Conservation (phyloP, 2,329 filamentous ascomycete genomes). For the Drechmeria coniospora region DNA sequence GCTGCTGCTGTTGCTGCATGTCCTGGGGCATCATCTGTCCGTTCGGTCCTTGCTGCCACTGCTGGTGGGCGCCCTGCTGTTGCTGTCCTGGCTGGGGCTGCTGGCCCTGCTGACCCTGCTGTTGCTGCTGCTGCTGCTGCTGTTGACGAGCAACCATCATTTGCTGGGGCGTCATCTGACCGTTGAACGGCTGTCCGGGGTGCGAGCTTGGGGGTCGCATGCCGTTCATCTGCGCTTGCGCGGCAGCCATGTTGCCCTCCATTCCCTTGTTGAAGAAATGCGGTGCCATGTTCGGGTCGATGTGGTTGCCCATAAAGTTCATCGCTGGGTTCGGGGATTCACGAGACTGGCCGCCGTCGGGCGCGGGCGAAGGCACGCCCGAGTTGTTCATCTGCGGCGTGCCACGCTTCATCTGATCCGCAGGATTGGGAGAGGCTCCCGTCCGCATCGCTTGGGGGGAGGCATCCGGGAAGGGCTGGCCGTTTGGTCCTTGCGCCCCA, state of each 20-base stretch:
- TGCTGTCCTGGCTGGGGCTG: constrained; percentile 17
- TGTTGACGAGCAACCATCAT: constrained; percentile 37
- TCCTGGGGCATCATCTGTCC: constrained; percentile 13
- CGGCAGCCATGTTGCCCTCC: constrained; percentile 36
- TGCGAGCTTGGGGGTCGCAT: constrained; percentile 59
- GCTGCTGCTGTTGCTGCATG: constrained; percentile 18
- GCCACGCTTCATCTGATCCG: constrained; percentile 65
- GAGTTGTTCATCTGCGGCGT: constrained; percentile 58
- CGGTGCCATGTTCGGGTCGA: constrained; percentile 44
- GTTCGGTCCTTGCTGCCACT: constrained; percentile 17
- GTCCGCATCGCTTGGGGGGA: constrained; percentile 54
- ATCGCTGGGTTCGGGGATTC: constrained; percentile 48
- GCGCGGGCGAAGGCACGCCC: constrained; percentile 55
- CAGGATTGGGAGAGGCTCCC: constrained; percentile 61
- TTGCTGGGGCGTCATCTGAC: constrained; percentile 44
- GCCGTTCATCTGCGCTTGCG: constrained; percentile 41
- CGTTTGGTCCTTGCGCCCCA: constrained; percentile 40
- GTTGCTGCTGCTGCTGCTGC: constrained; percentile 18
- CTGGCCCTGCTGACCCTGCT: constrained; percentile 15
- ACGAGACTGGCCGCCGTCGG: constrained; percentile 51
- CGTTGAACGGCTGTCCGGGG: constrained; percentile 40
- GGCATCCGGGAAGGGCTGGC: constrained; percentile 50
- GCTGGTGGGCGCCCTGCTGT: constrained; percentile 11
- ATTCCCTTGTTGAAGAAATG: constrained; percentile 46
- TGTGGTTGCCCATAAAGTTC: constrained; percentile 47